Evolutionary conservation across 345 rosid genomes (phyloP), one percentile per base, ranked within the genome.

Genomic region (Iberis pinnata): DNA sequence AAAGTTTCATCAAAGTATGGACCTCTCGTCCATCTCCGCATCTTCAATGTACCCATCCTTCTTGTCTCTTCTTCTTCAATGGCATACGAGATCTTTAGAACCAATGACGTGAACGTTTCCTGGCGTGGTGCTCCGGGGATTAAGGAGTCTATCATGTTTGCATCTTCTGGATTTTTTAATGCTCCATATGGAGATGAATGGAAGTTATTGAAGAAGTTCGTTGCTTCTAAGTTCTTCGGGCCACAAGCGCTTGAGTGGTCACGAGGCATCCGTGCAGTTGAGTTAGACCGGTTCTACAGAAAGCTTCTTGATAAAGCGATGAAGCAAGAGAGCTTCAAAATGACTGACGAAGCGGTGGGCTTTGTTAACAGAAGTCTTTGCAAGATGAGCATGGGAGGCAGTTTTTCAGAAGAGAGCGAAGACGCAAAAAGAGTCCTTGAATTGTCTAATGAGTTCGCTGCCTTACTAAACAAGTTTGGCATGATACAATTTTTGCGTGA

Each of bases 131-230:
- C 0, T 12, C 14, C 52, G n/a, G 9, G 18, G 1, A n/a, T n/a
- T 12, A 18, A 26, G 0, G 33, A 47, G 32, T 47, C 35, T n/a
- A 16, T 47, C 12, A 8, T 47, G 1, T 47, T 47, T 2, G 52
- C 35, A 13, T n/a, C 33, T n/a, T 47, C 18, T 18, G 35, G 35
- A 1, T 47, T 47, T 4, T 1, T 47, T 18, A 24, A 1, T 2
- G 52, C n/a, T n/a, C n/a, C n/a, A n/a, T n/a, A n/a, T n/a, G n/a
- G n/a, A n/a, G n/a, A n/a, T n/a, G n/a, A n/a, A 33, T n/a, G 33
- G 52, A 47, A 29, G 52, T 51, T 38, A 29, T 37, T 62, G 46
- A 62, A 62, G 60, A 62, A 53, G 31, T 52, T 62, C 5, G 29
- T 43, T 20, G 20, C 37, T 9, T 22, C 61, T 8, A 44, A 63